Evolutionary conservation across 495 filamentous ascomycete genomes (phyloP).

Genomic region (Aspergillus conjunctus): DNA sequence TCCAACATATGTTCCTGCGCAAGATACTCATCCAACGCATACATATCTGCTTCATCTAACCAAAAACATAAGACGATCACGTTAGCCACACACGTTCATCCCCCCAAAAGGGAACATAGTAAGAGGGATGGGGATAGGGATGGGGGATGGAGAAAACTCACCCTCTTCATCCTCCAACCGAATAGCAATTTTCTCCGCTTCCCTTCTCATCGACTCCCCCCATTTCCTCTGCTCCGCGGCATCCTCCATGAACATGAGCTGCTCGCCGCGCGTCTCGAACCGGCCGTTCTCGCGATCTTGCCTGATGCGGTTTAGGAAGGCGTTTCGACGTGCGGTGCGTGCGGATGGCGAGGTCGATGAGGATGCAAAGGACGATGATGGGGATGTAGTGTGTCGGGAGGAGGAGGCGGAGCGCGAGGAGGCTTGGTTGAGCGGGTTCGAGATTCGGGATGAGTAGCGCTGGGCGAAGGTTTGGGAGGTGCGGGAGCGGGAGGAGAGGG

Average conservation of each 20-base stretch:
- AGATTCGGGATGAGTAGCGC: constrained; percentile 19
- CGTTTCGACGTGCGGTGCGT: constrained; percentile 43
- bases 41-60: constrained; percentile 37
- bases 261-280: constrained; percentile 72
- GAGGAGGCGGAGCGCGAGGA: constrained; percentile 2
- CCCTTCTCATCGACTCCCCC: constrained; percentile 48
- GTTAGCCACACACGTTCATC: constrained; percentile 8
- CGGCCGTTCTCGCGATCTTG: constrained; percentile 68
- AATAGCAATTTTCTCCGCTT: constrained; percentile 32
- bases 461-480: constrained; percentile 10
- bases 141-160: neutral
- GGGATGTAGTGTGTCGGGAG: no score
- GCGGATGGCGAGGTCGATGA: constrained; percentile 25
- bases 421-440: constrained; percentile 13
- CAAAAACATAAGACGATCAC: neutral
- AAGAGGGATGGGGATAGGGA: neutral
- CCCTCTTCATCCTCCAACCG: constrained; percentile 31
- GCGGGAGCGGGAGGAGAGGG: constrained; percentile 5
- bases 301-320: constrained; percentile 80
- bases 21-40: constrained; percentile 38
- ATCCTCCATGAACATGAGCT: constrained; percentile 59
- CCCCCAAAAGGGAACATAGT: no score
- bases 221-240: constrained; percentile 52
- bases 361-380: constrained; percentile 15
- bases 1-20: constrained; percentile 38